Evolutionary conservation across 768 basidiomycete genomes (phyloP).

Genomic region (Cystofilobasidium macerans): DNA sequence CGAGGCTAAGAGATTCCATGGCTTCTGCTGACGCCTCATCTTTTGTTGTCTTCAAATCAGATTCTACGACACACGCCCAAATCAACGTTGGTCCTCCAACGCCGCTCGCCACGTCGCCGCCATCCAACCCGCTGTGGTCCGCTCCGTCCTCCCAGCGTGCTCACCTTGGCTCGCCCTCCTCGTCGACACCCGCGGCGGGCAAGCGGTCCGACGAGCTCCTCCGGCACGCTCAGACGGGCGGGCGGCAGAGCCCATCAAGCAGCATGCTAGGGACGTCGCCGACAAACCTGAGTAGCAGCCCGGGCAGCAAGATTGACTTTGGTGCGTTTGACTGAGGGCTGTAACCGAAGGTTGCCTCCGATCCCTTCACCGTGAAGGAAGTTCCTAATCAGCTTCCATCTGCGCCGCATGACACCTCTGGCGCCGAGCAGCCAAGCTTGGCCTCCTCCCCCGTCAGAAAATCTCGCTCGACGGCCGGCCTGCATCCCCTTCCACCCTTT

Average conservation of each 20-base stretch:
- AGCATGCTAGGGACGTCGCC: slow-evolving; percentile 18
- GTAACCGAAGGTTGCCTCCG: too few species aligned
- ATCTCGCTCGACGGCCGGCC: slow-evolving; percentile 24
- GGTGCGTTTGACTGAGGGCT: too few species aligned
- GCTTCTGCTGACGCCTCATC: too few species aligned
- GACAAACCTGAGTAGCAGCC: slow-evolving; percentile 3
- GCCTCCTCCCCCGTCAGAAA: slow-evolving; percentile 23
- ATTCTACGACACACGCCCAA: not conserved
- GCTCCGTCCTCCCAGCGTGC: not conserved
- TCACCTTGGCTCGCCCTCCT: not conserved
- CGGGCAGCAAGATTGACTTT: too few species aligned
- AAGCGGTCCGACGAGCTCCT: slow-evolving; percentile 21
- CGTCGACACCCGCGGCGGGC: not conserved
- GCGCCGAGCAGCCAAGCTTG: slow-evolving; percentile 15
- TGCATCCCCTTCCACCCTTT: not conserved
- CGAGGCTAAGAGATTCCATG: too few species aligned
- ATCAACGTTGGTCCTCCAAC: slow-evolving; percentile 12
- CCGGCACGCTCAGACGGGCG: slow-evolving; percentile 12
- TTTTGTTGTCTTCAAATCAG: not conserved
- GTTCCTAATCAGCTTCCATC: too few species aligned
- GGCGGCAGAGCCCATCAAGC: slow-evolving; percentile 7
- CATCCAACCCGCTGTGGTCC: too few species aligned
- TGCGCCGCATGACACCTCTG: too few species aligned
- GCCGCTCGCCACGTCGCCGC: not conserved
- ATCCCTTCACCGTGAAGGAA: too few species aligned